Evolutionary conservation across 139 green algal genomes (phyloP).

Genomic region (Coelastrella sp.): DNA sequence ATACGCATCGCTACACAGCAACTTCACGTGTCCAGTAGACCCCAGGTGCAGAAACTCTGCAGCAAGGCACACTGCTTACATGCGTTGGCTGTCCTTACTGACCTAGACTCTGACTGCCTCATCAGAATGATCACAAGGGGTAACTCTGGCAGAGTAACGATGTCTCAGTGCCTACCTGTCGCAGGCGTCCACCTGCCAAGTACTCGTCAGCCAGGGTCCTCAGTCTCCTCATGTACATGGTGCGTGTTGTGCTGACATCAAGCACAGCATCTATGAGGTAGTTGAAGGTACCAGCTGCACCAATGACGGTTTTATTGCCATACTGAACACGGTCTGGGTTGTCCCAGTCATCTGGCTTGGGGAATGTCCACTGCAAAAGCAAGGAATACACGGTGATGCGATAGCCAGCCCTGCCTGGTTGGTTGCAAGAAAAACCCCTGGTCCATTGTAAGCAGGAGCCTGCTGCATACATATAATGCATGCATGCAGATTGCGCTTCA

Average conservation of each 20-base stretch:
- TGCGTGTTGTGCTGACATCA: constrained; percentile 67
- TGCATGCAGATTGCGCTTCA: background rate
- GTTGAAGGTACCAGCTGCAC: constrained; percentile 85
- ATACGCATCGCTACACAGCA: too few species aligned
- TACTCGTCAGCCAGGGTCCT: constrained; percentile 85
- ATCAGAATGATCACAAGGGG: too few species aligned
- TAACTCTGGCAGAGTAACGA: background rate
- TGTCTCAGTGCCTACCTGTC: constrained; percentile 30
- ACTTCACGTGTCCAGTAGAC: too few species aligned
- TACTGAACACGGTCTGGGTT: constrained; percentile 49
- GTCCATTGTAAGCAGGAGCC: too few species aligned
- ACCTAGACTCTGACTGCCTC: too few species aligned
- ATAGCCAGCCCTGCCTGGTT: background rate
- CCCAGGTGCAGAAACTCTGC: too few species aligned
- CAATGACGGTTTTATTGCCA: constrained; percentile 42
- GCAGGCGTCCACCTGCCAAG: constrained; percentile 49
- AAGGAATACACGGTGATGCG: background rate
- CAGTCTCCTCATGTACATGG: constrained; percentile 90
- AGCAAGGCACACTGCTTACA: too few species aligned
- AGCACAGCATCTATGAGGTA: constrained; percentile 87
- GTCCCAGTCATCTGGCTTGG: constrained; percentile 51
- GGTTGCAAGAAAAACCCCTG: background rate
- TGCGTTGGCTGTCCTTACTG: too few species aligned
- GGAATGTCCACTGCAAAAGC: constrained; percentile 45
- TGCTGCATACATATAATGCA: background rate